These are phyloP conservation scores for Beauveria pseudobassiana DNA, from an alignment of 2,329 filamentous ascomycete genomes.

Conservation along the genomic window DNA sequence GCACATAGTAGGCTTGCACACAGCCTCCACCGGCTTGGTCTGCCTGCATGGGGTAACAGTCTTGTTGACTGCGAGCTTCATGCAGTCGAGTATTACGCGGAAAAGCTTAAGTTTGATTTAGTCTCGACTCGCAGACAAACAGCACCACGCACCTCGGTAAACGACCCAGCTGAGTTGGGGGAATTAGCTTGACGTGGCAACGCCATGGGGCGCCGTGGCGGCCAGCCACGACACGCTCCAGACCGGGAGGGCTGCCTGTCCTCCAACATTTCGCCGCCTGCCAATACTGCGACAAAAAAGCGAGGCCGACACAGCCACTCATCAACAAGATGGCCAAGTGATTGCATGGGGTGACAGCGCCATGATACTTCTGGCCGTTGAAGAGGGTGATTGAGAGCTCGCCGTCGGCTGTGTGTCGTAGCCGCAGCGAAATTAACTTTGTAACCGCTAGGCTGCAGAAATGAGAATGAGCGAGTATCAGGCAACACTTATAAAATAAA, in stretches of 20 bases:
- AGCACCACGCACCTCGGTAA: no score
- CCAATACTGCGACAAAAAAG: neutral
- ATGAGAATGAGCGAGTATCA: no score
- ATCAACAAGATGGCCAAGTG: neutral
- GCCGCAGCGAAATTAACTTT: no score
- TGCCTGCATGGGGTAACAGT: neutral
- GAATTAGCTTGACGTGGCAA: neutral
- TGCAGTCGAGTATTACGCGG: neutral
- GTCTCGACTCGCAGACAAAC: neutral
- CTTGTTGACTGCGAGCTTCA: neutral
- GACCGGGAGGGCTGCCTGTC: neutral
- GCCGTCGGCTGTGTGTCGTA: no score
- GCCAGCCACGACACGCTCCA: neutral
- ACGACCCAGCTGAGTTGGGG: no score
- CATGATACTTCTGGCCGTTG: no score
- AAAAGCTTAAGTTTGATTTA: neutral
- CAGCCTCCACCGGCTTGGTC: neutral
- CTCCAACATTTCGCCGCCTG: neutral
- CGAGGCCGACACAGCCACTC: neutral
- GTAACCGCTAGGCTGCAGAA: no score
- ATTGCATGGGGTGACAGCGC: neutral
- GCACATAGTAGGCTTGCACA: neutral
- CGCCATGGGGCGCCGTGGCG: neutral
- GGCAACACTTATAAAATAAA: no score
- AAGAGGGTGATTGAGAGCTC: no score